phyloP scores from a whole-genome alignment of 495 filamentous ascomycete species.

The Aspergillus ostianus region DNA sequence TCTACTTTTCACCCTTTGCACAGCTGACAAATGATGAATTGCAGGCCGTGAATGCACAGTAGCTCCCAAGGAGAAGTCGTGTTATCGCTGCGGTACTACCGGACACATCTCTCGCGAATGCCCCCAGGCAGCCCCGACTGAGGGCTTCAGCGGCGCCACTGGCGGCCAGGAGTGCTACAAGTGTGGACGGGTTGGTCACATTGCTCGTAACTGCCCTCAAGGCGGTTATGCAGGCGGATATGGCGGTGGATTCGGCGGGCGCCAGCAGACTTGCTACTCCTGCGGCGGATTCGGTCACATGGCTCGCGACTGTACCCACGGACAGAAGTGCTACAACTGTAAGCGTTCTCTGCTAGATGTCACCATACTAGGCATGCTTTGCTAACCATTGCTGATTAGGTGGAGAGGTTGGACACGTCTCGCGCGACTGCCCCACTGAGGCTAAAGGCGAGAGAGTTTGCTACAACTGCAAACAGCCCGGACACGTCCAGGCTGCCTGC shows the following conservation, averaged over 20 bases:
- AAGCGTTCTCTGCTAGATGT: slow-evolving; percentile 21
- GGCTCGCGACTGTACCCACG: slow-evolving; percentile 96
- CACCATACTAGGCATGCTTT: background rate
- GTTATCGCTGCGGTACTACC: slow-evolving; percentile 85
- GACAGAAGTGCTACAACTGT: slow-evolving; percentile 99
- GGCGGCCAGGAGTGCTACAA: slow-evolving; percentile 91
- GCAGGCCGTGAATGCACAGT: slow-evolving; percentile 87
- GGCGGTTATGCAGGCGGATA: slow-evolving; percentile 49
- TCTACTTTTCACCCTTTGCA: background rate
- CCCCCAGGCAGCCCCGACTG: slow-evolving; percentile 54
- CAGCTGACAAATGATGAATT: background rate
- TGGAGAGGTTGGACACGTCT: slow-evolving; percentile 90
- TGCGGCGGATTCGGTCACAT: slow-evolving; percentile 97
- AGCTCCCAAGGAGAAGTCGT: slow-evolving; percentile 90
- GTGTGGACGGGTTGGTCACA: slow-evolving; percentile 96
- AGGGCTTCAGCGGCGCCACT: slow-evolving; percentile 44
- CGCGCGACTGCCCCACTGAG: slow-evolving; percentile 92
- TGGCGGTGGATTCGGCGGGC: slow-evolving; percentile 50
- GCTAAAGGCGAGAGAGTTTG: slow-evolving; percentile 87
- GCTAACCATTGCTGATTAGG: slow-evolving; percentile 35
- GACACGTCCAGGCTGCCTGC: slow-evolving; percentile 92
- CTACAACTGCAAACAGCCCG: slow-evolving; percentile 99
- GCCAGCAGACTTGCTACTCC: slow-evolving; percentile 88
- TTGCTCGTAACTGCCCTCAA: slow-evolving; percentile 91
- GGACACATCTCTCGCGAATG: slow-evolving; percentile 97